Base-by-base conservation (phyloP, 768 basidiomycete species). In the Asterophora parasitica region DNA sequence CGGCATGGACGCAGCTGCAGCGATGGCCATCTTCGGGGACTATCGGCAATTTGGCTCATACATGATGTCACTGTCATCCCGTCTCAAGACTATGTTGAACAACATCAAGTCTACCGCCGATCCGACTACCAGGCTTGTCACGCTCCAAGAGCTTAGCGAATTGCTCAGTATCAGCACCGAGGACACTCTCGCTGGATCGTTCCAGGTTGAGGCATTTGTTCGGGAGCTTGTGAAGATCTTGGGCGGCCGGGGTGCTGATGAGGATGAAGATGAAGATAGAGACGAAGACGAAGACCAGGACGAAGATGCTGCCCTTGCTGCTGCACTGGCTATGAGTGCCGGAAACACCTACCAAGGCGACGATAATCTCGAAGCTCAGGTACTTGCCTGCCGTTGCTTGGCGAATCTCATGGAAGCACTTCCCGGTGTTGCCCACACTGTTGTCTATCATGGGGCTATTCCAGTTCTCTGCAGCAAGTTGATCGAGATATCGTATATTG, bases 371-470 rank as follows among this genome's bases (percentile, higher is more conserved):
- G 94, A 98, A 69, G 92, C 92, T 44, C 94, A 97, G 67, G 83
- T 98, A 42, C 78, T 98, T 39, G 96, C 96, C 23, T 97, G 94
- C 66, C 78, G 96, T 53, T 99, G 96, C 63, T 74, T 99, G 44
- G 95, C 94, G 40, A 98, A 99, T 65, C 76, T 99, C 46, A 94
- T 98, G 92, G 96, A 98, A 66, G 95, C 93, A n/a, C 76, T 98
- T 16, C 96, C 96, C 13, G 93, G 94, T 19, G 88, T 92, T 34
- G 92, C 92, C n/a, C 93, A 97, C 61, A 93, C 92, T 37, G 85
- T 99, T 57, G 95, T 98, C 32, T 91, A 96, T 64, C 90, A 95
- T 59, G 95, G 95, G n/a, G 96, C 95, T 13, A 94, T 99, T 49
- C 93, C 93, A 13, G 92, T 95, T 27, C 77, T 99, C 39, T 98